Percentiles rank a stretch among this genome's conserved stretches.
These are phyloP conservation scores for Gloeophyllum trabeum DNA, from an alignment of 768 basidiomycete species.

Conservation along the genomic window DNA sequence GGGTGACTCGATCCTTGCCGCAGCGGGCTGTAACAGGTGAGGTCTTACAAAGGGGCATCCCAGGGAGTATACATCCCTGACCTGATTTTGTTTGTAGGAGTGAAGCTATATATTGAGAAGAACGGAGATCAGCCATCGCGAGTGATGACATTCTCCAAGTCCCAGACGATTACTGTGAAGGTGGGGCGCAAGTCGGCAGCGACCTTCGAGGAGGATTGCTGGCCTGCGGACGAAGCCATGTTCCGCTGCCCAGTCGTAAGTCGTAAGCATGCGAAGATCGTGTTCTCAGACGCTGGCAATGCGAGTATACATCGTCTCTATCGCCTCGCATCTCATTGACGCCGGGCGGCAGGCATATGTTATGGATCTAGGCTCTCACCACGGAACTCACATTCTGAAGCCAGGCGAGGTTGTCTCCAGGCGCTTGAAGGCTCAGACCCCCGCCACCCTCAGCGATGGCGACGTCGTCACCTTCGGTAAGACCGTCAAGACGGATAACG, in stretches of 20 bases:
- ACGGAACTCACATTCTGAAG: slow-evolving; percentile 61
- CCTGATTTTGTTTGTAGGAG: no score
- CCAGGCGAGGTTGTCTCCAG: slow-evolving; percentile 35
- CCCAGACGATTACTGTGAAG: slow-evolving; percentile 36
- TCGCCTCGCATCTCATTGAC: slow-evolving; percentile 2
- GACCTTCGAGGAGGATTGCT: slow-evolving; percentile 26
- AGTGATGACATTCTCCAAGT: slow-evolving; percentile 39
- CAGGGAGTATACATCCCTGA: no score
- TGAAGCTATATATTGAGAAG: slow-evolving; percentile 48
- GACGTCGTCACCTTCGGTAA: slow-evolving; percentile 74
- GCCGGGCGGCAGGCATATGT: slow-evolving; percentile 53
- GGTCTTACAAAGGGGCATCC: no score
- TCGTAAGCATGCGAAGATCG: slow-evolving; percentile 68
- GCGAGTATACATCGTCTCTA: slow-evolving; percentile 27
- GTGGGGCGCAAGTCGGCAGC: slow-evolving; percentile 59
- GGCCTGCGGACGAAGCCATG: slow-evolving; percentile 37
- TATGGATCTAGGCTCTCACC: slow-evolving; percentile 63
- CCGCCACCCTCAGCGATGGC: slow-evolving; percentile 49
- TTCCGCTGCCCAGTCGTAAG: slow-evolving; percentile 75
- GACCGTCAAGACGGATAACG: slow-evolving; percentile 50
- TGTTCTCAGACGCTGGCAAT: slow-evolving; percentile 58
- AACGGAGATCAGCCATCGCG: slow-evolving; percentile 32
- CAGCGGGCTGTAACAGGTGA: no score
- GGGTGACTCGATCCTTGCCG: no score
- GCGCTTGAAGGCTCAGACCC: slow-evolving; percentile 40